Evolutionary conservation across 139 green algal genomes (phyloP).

Genomic region (Volvox reticuliferus): DNA sequence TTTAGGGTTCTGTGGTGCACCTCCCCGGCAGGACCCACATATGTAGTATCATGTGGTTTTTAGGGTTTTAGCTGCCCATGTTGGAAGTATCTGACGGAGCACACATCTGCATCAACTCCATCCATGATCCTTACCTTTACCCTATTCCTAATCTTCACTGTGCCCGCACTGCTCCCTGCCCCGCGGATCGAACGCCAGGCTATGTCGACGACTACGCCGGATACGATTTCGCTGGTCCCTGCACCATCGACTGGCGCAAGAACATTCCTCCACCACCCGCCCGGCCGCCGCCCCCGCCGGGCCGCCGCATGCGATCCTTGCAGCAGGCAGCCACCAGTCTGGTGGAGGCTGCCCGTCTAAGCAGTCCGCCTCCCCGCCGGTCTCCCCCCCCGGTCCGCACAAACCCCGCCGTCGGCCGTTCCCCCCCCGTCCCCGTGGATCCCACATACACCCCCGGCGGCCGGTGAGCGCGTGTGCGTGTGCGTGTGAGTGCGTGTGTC

Average conservation of each 20-base stretch:
- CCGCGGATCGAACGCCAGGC: not conserved
- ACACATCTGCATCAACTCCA: not conserved
- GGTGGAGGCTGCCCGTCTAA: not conserved
- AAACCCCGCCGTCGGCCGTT: not conserved
- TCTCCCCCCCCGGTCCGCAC: too few species aligned
- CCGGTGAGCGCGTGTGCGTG: too few species aligned
- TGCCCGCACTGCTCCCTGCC: not conserved
- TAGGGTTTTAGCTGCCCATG: not conserved
- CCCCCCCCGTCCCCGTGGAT: not conserved
- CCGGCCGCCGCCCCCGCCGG: not conserved
- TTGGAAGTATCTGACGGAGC: not conserved
- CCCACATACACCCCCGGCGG: not conserved
- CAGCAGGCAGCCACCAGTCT: not conserved
- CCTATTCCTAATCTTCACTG: not conserved
- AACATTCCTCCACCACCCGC: not conserved
- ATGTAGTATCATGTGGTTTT: not conserved
- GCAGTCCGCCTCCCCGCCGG: not conserved
- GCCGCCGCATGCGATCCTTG: not conserved
- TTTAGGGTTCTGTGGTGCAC: too few species aligned
- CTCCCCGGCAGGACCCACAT: not conserved
- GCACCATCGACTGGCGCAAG: conserved; percentile 13
- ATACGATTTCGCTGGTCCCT: conserved; percentile 34
- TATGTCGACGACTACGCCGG: conserved; percentile 28
- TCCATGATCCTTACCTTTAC: too few species aligned
- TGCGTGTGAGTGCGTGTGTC: too few species aligned